Evolutionary conservation across 495 filamentous ascomycete species (phyloP).

Genomic region (Aspergillus sparsus): DNA sequence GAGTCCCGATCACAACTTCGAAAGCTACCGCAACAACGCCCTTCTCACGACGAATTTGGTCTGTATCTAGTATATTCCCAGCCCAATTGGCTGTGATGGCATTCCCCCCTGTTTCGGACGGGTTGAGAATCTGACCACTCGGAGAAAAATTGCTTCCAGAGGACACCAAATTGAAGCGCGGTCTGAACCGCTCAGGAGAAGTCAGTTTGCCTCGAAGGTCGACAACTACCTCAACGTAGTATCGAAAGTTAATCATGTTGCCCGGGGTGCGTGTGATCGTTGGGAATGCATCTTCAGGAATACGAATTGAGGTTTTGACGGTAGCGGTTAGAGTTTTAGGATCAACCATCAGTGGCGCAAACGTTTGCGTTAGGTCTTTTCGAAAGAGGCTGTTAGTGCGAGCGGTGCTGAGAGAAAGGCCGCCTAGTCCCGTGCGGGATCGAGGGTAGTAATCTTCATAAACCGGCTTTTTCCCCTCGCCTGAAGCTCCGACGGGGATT

Average conservation of each 20-base stretch:
- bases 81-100: constrained; percentile 58
- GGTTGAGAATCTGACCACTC: constrained; percentile 51
- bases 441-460: constrained; percentile 85
- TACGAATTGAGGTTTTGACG: constrained; percentile 76
- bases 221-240: constrained; percentile 87
- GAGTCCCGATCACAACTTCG: constrained; percentile 85
- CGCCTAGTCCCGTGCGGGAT: constrained; percentile 70
- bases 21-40: constrained; percentile 80
- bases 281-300: constrained; percentile 89
- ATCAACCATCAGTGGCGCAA: constrained; percentile 83
- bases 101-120: constrained; percentile 38
- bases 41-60: constrained; percentile 81
- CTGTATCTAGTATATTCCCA: constrained; percentile 84
- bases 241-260: constrained; percentile 89
- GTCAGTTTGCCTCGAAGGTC: constrained; percentile 87
- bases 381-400: constrained; percentile 85
- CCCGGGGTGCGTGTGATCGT: constrained; percentile 88
- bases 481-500: constrained; percentile 59
- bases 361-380: constrained; percentile 87
- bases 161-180: constrained; percentile 56
- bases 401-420: constrained; percentile 76
- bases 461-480: constrained; percentile 62
- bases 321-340: constrained; percentile 72
- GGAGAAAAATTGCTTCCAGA: constrained; percentile 47
- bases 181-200: constrained; percentile 63